Evolutionary conservation across 78 protist genomes (phyloP).

Genomic region (Dictyostelium capitatum): DNA sequence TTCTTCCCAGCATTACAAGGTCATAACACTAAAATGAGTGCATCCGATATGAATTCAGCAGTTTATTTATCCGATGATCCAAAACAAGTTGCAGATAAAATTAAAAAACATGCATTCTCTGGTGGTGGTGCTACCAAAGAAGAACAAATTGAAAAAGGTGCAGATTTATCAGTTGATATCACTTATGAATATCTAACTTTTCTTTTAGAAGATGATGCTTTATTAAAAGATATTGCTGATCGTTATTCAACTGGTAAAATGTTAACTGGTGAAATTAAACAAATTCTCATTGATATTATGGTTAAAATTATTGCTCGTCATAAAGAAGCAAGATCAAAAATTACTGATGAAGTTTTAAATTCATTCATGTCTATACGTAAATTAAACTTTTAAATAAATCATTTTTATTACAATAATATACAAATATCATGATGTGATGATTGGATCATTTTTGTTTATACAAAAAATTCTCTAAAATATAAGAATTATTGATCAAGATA

Average conservation of each 20-base stretch:
- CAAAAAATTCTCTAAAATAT: too few species aligned
- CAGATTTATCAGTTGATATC: slow-evolving; percentile 89
- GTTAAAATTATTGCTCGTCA: slow-evolving; percentile 34
- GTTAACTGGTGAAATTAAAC: slow-evolving; percentile 95
- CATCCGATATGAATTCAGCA: slow-evolving; percentile 90
- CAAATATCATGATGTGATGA: too few species aligned
- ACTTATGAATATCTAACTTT: slow-evolving; percentile 94
- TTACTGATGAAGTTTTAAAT: slow-evolving; percentile 76
- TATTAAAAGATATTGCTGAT: slow-evolving; percentile 83
- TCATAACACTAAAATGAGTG: slow-evolving; percentile 94
- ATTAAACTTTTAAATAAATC: slow-evolving; percentile 10
- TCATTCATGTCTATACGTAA: slow-evolving; percentile 72
- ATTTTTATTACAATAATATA: too few species aligned
- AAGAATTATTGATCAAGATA: too few species aligned
- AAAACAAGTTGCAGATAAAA: slow-evolving; percentile 92
- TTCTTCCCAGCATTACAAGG: slow-evolving; percentile 99
- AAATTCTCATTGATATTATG: slow-evolving; percentile 79
- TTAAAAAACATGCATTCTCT: slow-evolving; percentile 94
- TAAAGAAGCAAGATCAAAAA: slow-evolving; percentile 73
- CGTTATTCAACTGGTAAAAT: slow-evolving; percentile 91
- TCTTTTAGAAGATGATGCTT: slow-evolving; percentile 94
- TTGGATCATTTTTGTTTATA: too few species aligned
- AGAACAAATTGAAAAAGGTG: slow-evolving; percentile 96
- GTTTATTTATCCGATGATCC: slow-evolving; percentile 97
- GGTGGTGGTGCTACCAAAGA: slow-evolving; percentile 97